These are phyloP conservation scores for Linnemannia exigua DNA, from an alignment of 192 early-diverging fungal species.

Conservation along the genomic window DNA sequence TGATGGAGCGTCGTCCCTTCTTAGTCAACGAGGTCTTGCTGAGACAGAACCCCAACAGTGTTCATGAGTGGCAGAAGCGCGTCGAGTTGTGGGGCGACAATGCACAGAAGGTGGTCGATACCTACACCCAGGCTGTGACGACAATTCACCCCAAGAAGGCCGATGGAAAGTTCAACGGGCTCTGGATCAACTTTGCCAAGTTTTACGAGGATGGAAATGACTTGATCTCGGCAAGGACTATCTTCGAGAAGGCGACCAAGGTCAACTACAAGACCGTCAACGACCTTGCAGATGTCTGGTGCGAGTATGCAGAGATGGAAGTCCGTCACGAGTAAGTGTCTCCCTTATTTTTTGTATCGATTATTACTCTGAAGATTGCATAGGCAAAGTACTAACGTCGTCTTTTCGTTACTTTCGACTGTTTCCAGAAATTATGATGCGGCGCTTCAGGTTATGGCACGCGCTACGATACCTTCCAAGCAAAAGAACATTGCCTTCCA, in stretches of 20 bases:
- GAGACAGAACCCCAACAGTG: slow-evolving; percentile 91
- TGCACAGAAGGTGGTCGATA: slow-evolving; percentile 74
- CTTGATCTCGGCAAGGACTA: slow-evolving; percentile 74
- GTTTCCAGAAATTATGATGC: slow-evolving; percentile 67
- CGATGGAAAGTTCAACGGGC: slow-evolving; percentile 79
- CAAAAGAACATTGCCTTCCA: slow-evolving; percentile 74
- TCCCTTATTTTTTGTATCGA: not conserved
- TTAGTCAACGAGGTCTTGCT: slow-evolving; percentile 95
- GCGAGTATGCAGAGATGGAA: slow-evolving; percentile 94
- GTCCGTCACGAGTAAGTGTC: slow-evolving; percentile 64
- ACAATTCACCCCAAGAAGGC: slow-evolving; percentile 85
- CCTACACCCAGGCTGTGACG: slow-evolving; percentile 79
- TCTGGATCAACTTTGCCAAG: slow-evolving; percentile 91
- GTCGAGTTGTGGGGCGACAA: slow-evolving; percentile 77
- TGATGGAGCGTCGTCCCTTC: slow-evolving; percentile 94
- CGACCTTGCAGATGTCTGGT: slow-evolving; percentile 92
- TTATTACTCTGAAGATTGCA: not conserved
- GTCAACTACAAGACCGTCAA: slow-evolving; percentile 86
- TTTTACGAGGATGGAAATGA: slow-evolving; percentile 77
- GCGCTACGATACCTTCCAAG: slow-evolving; percentile 81
- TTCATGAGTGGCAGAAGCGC: slow-evolving; percentile 93
- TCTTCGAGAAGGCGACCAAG: slow-evolving; percentile 87
- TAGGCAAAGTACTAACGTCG: too few relatives aligned
- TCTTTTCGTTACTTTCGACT: not conserved
- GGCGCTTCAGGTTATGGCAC: slow-evolving; percentile 87